These are phyloP conservation scores for Hyaloperonospora brassicae DNA, from an alignment of 352 stramenopile genomes.

Conservation along the genomic window DNA sequence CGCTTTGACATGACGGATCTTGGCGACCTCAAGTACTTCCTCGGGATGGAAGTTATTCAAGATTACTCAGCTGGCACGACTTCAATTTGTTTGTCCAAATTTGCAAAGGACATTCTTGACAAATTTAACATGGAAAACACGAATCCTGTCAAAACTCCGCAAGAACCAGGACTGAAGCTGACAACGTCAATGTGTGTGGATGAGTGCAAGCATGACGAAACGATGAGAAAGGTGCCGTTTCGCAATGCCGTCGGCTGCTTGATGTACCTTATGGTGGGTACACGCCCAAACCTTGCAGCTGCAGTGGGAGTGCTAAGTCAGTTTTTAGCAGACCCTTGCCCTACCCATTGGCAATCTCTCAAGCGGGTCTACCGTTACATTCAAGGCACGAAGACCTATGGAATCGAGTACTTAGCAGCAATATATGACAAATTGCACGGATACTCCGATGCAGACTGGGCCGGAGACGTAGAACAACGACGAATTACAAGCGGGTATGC, in stretches of 20 bases:
- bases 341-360: background rate
- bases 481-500: background rate
- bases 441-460: conserved; percentile 5
- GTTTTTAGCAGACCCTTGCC: conserved; percentile 1
- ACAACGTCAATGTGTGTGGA: background rate
- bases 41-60: background rate
- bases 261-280: conserved; percentile 5
- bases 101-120: background rate
- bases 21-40: background rate
- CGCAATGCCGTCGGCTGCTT: background rate
- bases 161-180: background rate
- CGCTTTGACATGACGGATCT: background rate
- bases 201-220: background rate
- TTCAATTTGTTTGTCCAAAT: background rate
- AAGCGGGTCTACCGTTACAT: background rate
- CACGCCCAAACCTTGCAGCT: background rate
- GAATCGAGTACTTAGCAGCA: conserved; percentile 1
- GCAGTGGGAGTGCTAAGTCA: conserved; percentile 3
- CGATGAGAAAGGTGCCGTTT: conserved; percentile 1
- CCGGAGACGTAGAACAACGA: background rate
- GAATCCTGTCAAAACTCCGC: background rate
- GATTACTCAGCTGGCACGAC: background rate
- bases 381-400: background rate
- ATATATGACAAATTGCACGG: background rate
- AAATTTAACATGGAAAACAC: background rate